A percentile compares a stretch with the other conserved stretches of the same genome.
Conservation (phyloP, 495 filamentous ascomycete species). For the Aspergillus bridgeri region DNA sequence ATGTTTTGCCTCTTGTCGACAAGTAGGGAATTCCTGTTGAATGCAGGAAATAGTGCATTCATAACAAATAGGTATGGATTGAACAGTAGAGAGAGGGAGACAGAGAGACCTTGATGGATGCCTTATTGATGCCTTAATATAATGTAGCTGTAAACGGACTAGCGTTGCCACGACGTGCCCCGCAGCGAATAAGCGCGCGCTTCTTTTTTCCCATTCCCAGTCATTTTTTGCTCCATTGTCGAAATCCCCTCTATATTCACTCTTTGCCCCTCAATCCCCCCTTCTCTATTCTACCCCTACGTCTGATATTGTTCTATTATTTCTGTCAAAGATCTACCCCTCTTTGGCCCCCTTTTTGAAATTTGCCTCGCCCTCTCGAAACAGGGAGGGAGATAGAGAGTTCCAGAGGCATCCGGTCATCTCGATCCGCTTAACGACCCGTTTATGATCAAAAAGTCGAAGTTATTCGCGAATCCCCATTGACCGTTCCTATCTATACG, state of each 20-base stretch:
- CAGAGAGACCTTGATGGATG: not conserved
- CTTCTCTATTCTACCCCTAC: not conserved
- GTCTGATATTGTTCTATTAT: not conserved
- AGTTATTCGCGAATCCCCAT: not conserved
- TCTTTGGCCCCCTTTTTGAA: not conserved
- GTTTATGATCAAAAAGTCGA: not conserved
- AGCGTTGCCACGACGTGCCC: not conserved
- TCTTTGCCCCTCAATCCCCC: not conserved
- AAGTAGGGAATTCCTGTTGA: too few relatives aligned
- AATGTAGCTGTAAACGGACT: not conserved
- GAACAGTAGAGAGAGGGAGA: too few relatives aligned
- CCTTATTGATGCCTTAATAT: not conserved
- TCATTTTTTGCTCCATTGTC: not conserved
- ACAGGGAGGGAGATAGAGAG: not conserved
- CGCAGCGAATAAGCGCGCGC: not conserved
- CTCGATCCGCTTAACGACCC: not conserved
- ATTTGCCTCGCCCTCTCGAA: not conserved
- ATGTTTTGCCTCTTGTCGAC: too few relatives aligned
- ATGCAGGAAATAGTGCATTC: too few relatives aligned
- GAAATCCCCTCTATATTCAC: not conserved
- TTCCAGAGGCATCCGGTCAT: not conserved
- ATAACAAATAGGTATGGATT: too few relatives aligned
- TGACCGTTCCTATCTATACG: not conserved
- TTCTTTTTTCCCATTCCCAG: not conserved
- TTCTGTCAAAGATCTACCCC: not conserved